A percentile compares a stretch with the other conserved stretches of the same genome.
Conservation (phyloP, 345 rosid species). For the Passiflora organensis region DNA sequence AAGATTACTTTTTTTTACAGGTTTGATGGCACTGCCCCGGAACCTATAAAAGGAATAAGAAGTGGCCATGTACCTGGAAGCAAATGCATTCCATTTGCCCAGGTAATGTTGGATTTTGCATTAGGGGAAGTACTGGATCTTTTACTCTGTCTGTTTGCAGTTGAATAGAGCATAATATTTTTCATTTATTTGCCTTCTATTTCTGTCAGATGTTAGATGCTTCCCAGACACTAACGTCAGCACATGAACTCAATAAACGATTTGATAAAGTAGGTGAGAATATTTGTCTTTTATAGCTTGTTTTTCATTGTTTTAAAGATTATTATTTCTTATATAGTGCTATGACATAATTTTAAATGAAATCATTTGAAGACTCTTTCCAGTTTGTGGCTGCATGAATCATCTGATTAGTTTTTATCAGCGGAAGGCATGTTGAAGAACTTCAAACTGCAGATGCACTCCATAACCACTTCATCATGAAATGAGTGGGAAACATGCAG, state of each 20-base stretch:
- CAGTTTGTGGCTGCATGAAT: too few species aligned
- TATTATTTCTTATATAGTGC: too few species aligned
- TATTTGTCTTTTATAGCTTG: too few species aligned
- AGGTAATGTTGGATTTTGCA: slow-evolving; percentile 53
- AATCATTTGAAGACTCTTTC: too few species aligned
- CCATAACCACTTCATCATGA: too few species aligned
- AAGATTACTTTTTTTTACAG: slow-evolving; percentile 30
- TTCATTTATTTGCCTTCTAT: slow-evolving; percentile 7
- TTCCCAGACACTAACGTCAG: slow-evolving; percentile 67
- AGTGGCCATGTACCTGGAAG: slow-evolving; percentile 98
- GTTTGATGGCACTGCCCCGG: slow-evolving; percentile 88
- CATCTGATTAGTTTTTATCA: too few species aligned
- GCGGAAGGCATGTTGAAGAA: too few species aligned
- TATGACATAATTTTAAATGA: too few species aligned
- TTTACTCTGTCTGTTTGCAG: background rate
- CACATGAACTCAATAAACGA: slow-evolving; percentile 71
- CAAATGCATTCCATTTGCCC: slow-evolving; percentile 86
- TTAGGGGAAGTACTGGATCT: background rate
- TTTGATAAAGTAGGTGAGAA: slow-evolving; percentile 75
- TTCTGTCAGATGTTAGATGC: slow-evolving; percentile 79
- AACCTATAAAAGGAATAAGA: slow-evolving; percentile 86
- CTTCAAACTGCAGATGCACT: too few species aligned
- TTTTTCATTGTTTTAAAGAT: too few species aligned
- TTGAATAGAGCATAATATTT: too few species aligned
- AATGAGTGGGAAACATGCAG: too few species aligned